A percentile compares a stretch with the other conserved stretches of the same genome.
Evolutionary conservation across 2,329 filamentous ascomycete species (phyloP).

Genomic region (Lasiodiplodia sp.): DNA sequence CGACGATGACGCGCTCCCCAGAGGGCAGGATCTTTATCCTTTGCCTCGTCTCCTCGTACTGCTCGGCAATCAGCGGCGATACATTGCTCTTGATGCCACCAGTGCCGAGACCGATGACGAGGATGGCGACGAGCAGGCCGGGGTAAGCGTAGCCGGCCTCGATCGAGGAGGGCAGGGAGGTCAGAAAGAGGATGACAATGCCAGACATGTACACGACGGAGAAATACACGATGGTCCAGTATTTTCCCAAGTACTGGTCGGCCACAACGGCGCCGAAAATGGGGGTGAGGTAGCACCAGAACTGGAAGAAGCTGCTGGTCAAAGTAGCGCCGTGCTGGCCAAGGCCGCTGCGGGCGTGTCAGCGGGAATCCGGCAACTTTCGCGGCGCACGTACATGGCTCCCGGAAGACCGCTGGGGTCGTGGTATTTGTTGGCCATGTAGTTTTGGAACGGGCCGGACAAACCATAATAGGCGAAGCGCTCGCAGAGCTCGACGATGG

Average conservation of each 20-base stretch:
- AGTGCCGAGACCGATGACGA: conserved; percentile 77
- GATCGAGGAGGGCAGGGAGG: conserved; percentile 70
- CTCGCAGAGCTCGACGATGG: conserved; percentile 59
- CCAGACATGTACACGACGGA: conserved; percentile 69
- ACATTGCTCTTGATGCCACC: conserved; percentile 86
- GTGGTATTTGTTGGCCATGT: conserved; percentile 53
- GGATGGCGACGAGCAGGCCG: conserved; percentile 68
- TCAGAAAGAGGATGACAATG: conserved; percentile 70
- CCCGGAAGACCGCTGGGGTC: conserved; percentile 51
- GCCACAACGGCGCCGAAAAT: conserved; percentile 62
- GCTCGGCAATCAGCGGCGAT: conserved; percentile 57
- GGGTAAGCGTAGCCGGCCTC: conserved; percentile 66
- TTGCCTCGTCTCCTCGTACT: conserved; percentile 52
- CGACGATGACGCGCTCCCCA: conserved; percentile 47
- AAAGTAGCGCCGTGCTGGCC: conserved; percentile 54
- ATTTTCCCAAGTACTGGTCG: conserved; percentile 74
- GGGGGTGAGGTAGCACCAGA: conserved; percentile 58
- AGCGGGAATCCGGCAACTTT: neutral
- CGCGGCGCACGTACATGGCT: conserved; percentile 36
- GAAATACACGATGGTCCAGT: conserved; percentile 73
- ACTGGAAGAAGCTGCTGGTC: conserved; percentile 57
- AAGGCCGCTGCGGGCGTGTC: conserved; percentile 41
- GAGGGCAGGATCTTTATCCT: conserved; percentile 47
- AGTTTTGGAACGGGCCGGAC: conserved; percentile 59
- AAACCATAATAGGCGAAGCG: conserved; percentile 58